Conservation (phyloP, 768 basidiomycete genomes). For the Pleurotus tuber-regium region DNA sequence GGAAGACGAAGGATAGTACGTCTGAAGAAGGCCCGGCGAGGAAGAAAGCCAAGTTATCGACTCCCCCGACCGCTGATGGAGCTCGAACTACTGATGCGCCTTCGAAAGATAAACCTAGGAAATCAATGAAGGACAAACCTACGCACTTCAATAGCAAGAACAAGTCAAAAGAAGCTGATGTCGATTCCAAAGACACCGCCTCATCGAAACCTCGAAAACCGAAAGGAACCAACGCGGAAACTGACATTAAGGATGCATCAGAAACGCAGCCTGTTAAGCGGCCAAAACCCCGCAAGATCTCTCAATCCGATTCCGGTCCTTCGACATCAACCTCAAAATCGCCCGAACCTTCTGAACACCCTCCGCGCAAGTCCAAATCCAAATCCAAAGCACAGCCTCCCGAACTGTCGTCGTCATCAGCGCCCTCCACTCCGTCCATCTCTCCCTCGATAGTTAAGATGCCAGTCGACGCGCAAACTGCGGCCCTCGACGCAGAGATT, state of each 20-base stretch:
- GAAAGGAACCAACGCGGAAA: neutral
- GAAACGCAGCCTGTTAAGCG: neutral
- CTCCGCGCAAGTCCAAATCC: neutral
- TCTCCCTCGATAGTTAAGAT: conserved; percentile 3
- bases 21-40: neutral
- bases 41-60: conserved; percentile 3
- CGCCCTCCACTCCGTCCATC: conserved; percentile 6
- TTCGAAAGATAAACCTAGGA: conserved; percentile 15
- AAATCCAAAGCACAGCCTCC: neutral
- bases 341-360: neutral
- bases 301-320: neutral
- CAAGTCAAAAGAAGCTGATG: neutral
- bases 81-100: too few species aligned
- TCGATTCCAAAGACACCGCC: neutral
- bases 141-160: neutral
- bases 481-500: conserved; percentile 39
- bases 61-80: neutral
- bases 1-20: neutral
- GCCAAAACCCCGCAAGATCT: neutral
- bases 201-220: neutral
- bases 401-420: conserved; percentile 4
- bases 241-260: neutral
- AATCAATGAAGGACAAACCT: conserved; percentile 10
- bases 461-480: conserved; percentile 14
- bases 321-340: neutral